Base-by-base conservation (phyloP, 129 eudicot species). In the Erigeron canadensis region DNA sequence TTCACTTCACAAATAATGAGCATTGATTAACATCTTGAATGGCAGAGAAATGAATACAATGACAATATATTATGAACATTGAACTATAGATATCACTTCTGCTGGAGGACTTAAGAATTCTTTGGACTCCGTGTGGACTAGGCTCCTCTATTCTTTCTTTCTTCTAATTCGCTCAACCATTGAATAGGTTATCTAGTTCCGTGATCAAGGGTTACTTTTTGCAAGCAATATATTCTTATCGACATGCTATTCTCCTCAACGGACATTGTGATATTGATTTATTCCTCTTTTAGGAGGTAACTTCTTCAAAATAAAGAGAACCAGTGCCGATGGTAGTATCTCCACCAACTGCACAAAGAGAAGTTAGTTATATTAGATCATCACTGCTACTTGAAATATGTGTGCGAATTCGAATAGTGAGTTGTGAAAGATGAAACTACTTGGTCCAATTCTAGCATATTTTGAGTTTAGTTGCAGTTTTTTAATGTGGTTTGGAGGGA, bases 221-320 rank as follows among this genome's bases (percentile, higher is more conserved):
- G 61, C 46, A 10, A n/a, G n/a, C n/a, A n/a, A n/a, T n/a, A n/a
- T n/a, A 42, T 22, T 12, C 15, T 8, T 28, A 63, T 59, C 38
- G 42, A 28, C 17, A 21, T 51, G 41, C 37, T 70, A 17, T 61
- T 46, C 39, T 23, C 8, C 41, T 85, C 69, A 94, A 69, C 87
- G 88, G 45, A 89, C 84, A 55, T 90, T 88, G 58, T 86, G 98
- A 75, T 89, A 94, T 61, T 85, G 93, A 57, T 96, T 87, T 84
- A 81, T 84, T 62, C 96, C 96, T 40, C 96, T 87, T 79, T 82
- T 94, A 18, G 97, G 97, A 13, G 98, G 98, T 65, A 94, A 67
- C 85, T 94, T 94, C 86, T 92, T 87, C 84, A 94, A 69, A 46
- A 94, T 84, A 79, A 89, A 89, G 54, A 94, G 93, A 68, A 87